A percentile compares a stretch with the other conserved stretches of the same genome.
Evolutionary conservation across 2,329 filamentous ascomycete species (phyloP).

Genomic region (Tolypocladium amazonense): DNA sequence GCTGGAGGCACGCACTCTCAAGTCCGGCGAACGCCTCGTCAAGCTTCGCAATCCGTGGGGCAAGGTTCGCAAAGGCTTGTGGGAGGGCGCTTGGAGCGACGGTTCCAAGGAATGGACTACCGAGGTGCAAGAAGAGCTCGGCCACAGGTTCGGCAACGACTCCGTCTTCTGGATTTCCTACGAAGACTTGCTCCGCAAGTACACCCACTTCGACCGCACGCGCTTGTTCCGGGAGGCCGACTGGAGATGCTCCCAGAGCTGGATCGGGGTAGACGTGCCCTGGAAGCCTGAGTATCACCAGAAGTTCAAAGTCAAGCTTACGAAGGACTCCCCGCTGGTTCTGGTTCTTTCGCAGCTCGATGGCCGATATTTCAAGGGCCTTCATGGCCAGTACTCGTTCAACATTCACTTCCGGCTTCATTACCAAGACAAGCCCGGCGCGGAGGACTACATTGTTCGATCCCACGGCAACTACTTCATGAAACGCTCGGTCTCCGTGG

Average conservation of each 20-base stretch:
- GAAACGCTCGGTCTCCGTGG: conserved; percentile 46
- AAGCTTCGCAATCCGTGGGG: conserved; percentile 54
- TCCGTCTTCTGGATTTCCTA: conserved; percentile 56
- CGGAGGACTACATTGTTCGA: conserved; percentile 49
- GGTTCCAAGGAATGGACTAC: conserved; percentile 52
- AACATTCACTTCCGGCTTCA: conserved; percentile 41
- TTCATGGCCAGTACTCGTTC: conserved; percentile 47
- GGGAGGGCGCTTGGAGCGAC: conserved; percentile 50
- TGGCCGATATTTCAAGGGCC: conserved; percentile 49
- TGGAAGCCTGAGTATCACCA: conserved; percentile 53
- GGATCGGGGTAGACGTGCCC: conserved; percentile 51
- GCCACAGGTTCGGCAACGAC: conserved; percentile 49
- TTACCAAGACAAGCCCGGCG: conserved; percentile 31
- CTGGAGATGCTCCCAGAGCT: conserved; percentile 48
- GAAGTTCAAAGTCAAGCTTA: conserved; percentile 48
- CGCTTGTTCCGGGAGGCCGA: conserved; percentile 46
- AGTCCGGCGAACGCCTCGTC: conserved; percentile 42
- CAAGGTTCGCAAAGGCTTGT: conserved; percentile 43
- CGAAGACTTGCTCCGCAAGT: conserved; percentile 51
- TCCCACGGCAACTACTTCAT: conserved; percentile 49
- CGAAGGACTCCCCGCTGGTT: conserved; percentile 45
- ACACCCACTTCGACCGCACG: conserved; percentile 50
- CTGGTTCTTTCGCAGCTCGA: conserved; percentile 53
- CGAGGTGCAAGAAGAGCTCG: conserved; percentile 45
- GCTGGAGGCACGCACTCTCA: conserved; percentile 45